These are phyloP conservation scores for Eucalyptus tenuipes DNA, from an alignment of 345 rosid species.

Conservation along the genomic window DNA sequence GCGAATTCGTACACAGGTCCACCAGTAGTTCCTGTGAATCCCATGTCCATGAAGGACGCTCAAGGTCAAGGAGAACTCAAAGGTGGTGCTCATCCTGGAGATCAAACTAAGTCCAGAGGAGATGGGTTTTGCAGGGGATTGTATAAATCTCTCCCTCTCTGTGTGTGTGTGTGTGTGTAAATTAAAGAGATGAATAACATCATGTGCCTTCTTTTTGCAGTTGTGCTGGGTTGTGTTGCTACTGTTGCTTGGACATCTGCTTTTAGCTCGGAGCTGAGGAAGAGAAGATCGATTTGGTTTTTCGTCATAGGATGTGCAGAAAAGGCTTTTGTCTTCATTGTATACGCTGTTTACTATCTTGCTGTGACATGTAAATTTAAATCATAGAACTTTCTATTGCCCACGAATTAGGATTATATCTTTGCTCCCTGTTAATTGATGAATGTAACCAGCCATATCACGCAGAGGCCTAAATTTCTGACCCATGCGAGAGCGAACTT, in stretches of 20 bases:
- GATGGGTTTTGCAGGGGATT: slow-evolving; percentile 1
- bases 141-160: background rate
- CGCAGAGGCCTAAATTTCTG: background rate
- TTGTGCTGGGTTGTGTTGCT: slow-evolving; percentile 4
- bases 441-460: background rate
- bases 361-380: background rate
- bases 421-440: background rate
- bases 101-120: background rate
- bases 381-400: background rate
- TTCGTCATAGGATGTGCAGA: background rate
- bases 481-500: background rate
- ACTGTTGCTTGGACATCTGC: slow-evolving; percentile 6
- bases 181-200: background rate
- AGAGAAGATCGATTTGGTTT: background rate
- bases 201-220: background rate
- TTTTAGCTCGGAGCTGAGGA: background rate
- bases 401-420: background rate
- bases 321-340: background rate
- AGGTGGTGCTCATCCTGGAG: background rate
- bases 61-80: background rate
- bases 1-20: background rate
- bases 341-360: background rate
- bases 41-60: background rate
- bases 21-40: background rate
- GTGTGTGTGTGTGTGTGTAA: background rate